Evolutionary conservation across 2,329 filamentous ascomycete species (phyloP), one percentile per base, ranked within the genome.

Genomic region (Nemania abortiva): DNA sequence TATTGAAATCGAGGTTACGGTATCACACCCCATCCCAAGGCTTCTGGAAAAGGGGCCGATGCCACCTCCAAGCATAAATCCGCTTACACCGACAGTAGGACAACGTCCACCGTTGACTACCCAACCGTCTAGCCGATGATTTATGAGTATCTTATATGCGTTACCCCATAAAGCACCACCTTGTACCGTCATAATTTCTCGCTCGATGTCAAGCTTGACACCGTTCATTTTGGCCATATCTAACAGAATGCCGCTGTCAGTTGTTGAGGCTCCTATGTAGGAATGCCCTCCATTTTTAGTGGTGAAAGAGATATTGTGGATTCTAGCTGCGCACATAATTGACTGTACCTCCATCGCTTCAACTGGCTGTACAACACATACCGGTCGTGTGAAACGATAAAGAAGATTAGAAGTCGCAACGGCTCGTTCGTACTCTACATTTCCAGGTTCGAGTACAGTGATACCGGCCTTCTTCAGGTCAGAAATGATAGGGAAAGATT

Each of bases 151-250:
- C 58, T 76, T 76, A 65, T 81, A 81, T 0, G 72, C 79, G 27
- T 81, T 60, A 0, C 76, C 78, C 79, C 79, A 81, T 2, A 69
- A 66, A 0, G 72, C 72, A 3, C 79, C 79, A 0, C 66, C 79
- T 1, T 76, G 45, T 7, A 80, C 52, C 0, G 71, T 78, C 11
- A 79, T 64, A 1, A 68, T 72, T 0, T 64, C 11, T 0, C 29
- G 3, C 0, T 66, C 29, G 11, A 70, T 70, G 42, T 79, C 73
- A 7, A 80, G 67, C 0, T 66, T 39, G 1, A 77, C 76, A 0
- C 70, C 60, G 2, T 77, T 79, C 77, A 81, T 76, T 4, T 70
- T 72, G 0, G 60, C 34, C 4, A 81, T 68, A 45, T 81, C 80
- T 7, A 81, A 54, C 6, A 73, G 75, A 22, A 81, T 74, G 0